phyloP scores from a whole-genome alignment of 2,329 filamentous ascomycete species.

The Venturia effusa region DNA sequence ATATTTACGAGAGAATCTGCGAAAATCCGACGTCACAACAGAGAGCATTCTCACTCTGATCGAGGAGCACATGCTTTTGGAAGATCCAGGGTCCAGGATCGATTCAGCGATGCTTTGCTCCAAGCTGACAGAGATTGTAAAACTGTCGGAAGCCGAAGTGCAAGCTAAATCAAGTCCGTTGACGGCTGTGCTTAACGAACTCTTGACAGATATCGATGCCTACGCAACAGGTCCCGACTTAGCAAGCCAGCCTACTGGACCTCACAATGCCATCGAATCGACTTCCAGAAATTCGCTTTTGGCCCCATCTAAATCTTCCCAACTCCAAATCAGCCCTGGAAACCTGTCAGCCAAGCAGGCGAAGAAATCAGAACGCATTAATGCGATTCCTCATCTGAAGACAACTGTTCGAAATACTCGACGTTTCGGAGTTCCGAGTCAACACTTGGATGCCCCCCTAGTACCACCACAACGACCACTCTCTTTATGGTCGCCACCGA shows the following conservation, averaged over 20 bases:
- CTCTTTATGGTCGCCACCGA: neutral
- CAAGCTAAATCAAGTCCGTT: neutral
- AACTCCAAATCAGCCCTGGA: neutral
- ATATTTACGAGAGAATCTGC: neutral
- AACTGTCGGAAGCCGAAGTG: neutral
- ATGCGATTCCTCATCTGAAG: neutral
- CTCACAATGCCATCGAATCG: neutral
- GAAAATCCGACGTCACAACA: conserved; percentile 7
- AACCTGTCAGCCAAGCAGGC: neutral
- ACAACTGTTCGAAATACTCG: neutral
- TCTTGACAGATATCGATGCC: neutral
- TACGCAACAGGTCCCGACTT: neutral
- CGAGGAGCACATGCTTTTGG: conserved; percentile 7
- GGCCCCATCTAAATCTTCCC: neutral
- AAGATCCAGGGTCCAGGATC: neutral
- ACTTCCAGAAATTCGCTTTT: neutral
- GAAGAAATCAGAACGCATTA: neutral
- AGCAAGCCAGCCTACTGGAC: neutral
- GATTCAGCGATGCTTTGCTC: neutral
- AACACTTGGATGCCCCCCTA: neutral
- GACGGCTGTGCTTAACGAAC: neutral
- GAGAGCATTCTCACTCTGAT: conserved; percentile 1
- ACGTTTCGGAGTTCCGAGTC: neutral
- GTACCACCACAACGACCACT: neutral
- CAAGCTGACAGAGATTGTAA: neutral